A percentile compares a stretch with the other conserved stretches of the same genome.
Evolutionary conservation across 139 green algal genomes (phyloP).

Genomic region (Chlamydomonas incerta): DNA sequence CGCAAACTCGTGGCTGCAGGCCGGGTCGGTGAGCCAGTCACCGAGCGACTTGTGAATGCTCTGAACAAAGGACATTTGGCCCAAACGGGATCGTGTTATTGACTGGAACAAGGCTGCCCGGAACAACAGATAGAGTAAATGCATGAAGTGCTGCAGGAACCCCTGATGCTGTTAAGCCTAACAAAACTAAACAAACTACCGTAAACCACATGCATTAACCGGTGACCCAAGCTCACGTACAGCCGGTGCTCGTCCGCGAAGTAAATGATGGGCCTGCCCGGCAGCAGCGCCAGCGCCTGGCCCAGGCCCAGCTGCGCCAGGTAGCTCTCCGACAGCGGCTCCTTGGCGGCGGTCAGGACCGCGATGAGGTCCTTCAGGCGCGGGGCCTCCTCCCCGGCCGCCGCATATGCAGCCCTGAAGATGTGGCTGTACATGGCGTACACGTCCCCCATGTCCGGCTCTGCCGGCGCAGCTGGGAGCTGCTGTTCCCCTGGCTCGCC

Average conservation of each 20-base stretch:
- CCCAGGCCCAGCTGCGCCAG: constrained; percentile 11
- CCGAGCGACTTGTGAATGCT: not conserved
- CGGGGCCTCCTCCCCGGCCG: not conserved
- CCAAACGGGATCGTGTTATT: too few species aligned
- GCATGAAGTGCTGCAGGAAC: not conserved
- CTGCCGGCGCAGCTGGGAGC: not conserved
- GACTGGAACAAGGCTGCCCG: too few species aligned
- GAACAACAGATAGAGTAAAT: too few species aligned
- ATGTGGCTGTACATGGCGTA: not conserved
- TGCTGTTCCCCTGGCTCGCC: too few species aligned
- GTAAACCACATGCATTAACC: too few species aligned
- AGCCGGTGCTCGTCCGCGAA: not conserved
- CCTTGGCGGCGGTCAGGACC: not conserved
- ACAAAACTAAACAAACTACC: too few species aligned
- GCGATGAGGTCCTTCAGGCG: not conserved
- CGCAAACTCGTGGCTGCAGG: not conserved
- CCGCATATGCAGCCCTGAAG: not conserved
- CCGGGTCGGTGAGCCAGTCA: not conserved
- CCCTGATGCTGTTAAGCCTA: not conserved
- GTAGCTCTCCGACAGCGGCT: not conserved
- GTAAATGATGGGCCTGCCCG: not conserved
- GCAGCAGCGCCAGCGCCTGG: not conserved
- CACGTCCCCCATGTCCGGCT: not conserved
- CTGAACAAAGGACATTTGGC: not conserved
- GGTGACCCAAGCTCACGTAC: not conserved